These are phyloP conservation scores for Syzygium aqueum DNA, from an alignment of 345 rosid genomes.

Conservation along the genomic window DNA sequence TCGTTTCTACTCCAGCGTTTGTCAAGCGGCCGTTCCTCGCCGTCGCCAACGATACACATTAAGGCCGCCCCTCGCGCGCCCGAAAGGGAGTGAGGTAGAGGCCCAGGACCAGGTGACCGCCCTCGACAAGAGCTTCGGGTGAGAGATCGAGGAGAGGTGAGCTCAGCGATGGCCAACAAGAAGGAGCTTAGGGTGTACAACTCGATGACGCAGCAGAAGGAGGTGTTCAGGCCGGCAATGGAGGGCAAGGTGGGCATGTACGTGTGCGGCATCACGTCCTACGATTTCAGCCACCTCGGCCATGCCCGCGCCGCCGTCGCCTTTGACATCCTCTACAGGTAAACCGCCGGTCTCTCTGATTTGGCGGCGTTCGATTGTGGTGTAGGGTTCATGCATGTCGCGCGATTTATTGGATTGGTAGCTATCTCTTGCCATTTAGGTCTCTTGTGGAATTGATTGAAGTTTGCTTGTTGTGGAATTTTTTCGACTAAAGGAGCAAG, in stretches of 20 bases:
- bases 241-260: slow-evolving; percentile 68
- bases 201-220: slow-evolving; percentile 58
- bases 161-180: not conserved
- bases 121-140: too few species aligned
- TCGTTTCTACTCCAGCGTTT: too few species aligned
- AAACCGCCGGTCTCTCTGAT: not conserved
- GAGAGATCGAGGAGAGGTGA: not conserved
- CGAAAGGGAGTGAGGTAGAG: too few species aligned
- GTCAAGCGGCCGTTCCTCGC: too few species aligned
- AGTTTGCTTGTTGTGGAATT: not conserved
- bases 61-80: too few species aligned
- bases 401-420: not conserved
- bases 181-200: slow-evolving; percentile 45
- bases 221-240: slow-evolving; percentile 35
- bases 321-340: slow-evolving; percentile 86
- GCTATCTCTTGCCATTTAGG: not conserved
- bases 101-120: too few species aligned
- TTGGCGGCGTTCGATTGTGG: too few species aligned
- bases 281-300: slow-evolving; percentile 81
- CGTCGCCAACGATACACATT: too few species aligned
- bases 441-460: not conserved
- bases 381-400: not conserved
- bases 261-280: slow-evolving; percentile 86
- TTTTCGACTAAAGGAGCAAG: too few species aligned
- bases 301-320: slow-evolving; percentile 87